These are phyloP conservation scores for Esteya vermicola DNA, from an alignment of 2,329 filamentous ascomycete genomes.

Conservation along the genomic window DNA sequence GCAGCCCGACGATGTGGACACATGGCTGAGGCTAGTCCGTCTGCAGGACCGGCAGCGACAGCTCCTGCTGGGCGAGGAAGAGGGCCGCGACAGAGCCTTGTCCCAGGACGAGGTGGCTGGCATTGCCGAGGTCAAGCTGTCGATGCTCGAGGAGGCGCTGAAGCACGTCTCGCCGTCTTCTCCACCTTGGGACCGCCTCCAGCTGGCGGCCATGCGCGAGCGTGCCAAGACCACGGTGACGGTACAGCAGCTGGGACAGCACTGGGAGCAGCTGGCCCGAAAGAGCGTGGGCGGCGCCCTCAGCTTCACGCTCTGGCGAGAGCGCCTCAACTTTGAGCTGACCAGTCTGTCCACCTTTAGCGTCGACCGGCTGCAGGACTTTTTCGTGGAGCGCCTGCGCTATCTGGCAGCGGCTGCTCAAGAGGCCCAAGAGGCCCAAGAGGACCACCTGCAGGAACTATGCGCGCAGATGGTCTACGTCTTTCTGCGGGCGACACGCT, in stretches of 20 bases:
- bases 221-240: constrained; percentile 61
- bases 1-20: constrained; percentile 49
- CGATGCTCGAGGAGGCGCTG: constrained; percentile 67
- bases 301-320: constrained; percentile 56
- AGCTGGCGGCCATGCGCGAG: constrained; percentile 59
- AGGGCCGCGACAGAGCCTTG: constrained; percentile 16
- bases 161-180: constrained; percentile 32
- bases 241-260: constrained; percentile 38
- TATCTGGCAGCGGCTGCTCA: constrained; percentile 14
- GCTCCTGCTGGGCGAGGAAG: constrained; percentile 21
- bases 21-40: constrained; percentile 66
- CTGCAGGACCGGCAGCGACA: constrained; percentile 55
- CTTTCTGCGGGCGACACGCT: constrained; percentile 58
- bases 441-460: constrained; percentile 6
- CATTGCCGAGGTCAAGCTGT: constrained; percentile 65
- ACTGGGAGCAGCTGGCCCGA: constrained; percentile 37
- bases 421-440: background rate
- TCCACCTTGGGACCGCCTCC: constrained; percentile 41
- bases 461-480: constrained; percentile 46
- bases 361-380: constrained; percentile 48
- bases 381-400: constrained; percentile 44
- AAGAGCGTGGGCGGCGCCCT: constrained; percentile 30
- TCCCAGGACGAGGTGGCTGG: constrained; percentile 50
- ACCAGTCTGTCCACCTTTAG: constrained; percentile 51
- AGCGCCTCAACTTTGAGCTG: constrained; percentile 60